A percentile compares a stretch with the other conserved stretches of the same genome.
phyloP scores from a whole-genome alignment of 805 yeast genomes.

The Candida namnaoensis region DNA sequence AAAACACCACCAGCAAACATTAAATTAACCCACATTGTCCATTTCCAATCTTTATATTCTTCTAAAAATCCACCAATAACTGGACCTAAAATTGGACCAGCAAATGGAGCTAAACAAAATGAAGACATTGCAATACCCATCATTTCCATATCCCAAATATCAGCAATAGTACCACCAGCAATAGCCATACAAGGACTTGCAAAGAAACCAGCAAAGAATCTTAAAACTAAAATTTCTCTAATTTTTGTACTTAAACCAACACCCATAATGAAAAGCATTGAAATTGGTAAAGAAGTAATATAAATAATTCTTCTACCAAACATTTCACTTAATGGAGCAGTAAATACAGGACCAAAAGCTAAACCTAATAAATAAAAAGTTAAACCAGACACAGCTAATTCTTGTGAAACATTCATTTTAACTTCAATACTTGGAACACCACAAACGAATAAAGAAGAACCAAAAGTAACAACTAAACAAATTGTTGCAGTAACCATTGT shows the following conservation, averaged over 20 bases:
- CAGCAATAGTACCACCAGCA: slow-evolving; percentile 79
- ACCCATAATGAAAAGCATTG: slow-evolving; percentile 69
- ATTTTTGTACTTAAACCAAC: slow-evolving; percentile 59
- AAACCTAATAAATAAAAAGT: slow-evolving; percentile 66
- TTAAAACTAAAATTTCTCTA: slow-evolving; percentile 50
- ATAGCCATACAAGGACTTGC: slow-evolving; percentile 81
- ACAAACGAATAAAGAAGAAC: slow-evolving; percentile 63
- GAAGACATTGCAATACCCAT: slow-evolving; percentile 67
- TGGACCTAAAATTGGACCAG: slow-evolving; percentile 77
- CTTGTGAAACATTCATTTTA: slow-evolving; percentile 45
- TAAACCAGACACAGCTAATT: slow-evolving; percentile 57
- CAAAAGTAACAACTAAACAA: slow-evolving; percentile 66
- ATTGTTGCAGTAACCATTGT: slow-evolving; percentile 57
- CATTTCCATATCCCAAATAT: slow-evolving; percentile 61
- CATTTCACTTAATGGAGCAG: slow-evolving; percentile 66
- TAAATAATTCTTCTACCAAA: slow-evolving; percentile 62
- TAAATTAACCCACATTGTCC: slow-evolving; percentile 66
- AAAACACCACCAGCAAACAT: slow-evolving; percentile 52
- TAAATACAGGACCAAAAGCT: slow-evolving; percentile 60
- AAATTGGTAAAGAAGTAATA: slow-evolving; percentile 47
- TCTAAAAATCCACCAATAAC: slow-evolving; percentile 68
- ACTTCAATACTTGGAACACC: slow-evolving; percentile 48
- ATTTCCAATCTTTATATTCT: slow-evolving; percentile 52
- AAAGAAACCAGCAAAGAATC: slow-evolving; percentile 68
- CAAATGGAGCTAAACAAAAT: slow-evolving; percentile 72